Base-by-base conservation (phyloP, 345 rosid genomes). In the Noccaea caerulescens region DNA sequence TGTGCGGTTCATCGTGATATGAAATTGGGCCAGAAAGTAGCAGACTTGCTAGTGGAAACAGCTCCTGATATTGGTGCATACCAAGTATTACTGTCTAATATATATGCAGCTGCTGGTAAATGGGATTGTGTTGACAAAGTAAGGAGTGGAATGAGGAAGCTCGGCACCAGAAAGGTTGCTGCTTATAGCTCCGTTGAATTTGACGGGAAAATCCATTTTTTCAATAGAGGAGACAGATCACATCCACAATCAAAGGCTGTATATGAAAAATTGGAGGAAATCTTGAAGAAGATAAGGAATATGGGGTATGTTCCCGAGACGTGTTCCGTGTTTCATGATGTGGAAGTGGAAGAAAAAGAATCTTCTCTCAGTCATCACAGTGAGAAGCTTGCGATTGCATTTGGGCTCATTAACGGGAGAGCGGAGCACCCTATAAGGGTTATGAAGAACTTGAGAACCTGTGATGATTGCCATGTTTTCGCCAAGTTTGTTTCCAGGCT, bases 391-490 rank as follows among this genome's bases (percentile, higher is more conserved):
- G 88, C 88, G 10, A 57, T 80, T 68, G 82, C 76, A 7, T 85
- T 82, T 58, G 82, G 82, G 42, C 68, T 85, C 39, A 58, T 88
- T 59, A 79, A 66, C 66, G 81, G 68, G 49, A 71, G 59, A 57
- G 53, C 45, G 13, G 77, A 42, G n/a, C 59, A 67, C 25, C 77
- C 86, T 11, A 73, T 88, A 62, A 72, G 82, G 66, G 77, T 88
- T 6, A 73, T 85, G 71, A 85, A 88, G 82, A 88, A 88, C 69
- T 76, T 85, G 61, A 80, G 90, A 68, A 82, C 85, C 14, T 88
- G 93, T 76, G 88, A 84, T n/a, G 93, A 88, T 71, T 85, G 93
- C 75, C 90, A 88, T 43, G 80, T 55, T 80, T 86, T 88, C 78
- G 78, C 72, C 63, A 87, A 85, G 68, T 79, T 82, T 60, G 79